These are phyloP conservation scores for Lichtheimia corymbifera DNA, from an alignment of 371 early-diverging fungal species.

Conservation along the genomic window DNA sequence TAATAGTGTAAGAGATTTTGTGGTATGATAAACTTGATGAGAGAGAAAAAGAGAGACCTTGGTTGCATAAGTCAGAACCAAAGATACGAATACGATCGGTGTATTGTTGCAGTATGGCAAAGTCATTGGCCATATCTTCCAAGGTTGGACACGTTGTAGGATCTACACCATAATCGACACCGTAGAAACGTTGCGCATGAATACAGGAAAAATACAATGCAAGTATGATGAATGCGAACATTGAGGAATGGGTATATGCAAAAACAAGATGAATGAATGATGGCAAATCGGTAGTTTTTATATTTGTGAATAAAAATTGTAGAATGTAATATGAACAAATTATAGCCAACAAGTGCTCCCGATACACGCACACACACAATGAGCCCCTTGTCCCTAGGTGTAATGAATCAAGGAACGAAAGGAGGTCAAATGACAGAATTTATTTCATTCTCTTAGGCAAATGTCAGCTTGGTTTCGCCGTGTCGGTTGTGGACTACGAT, in stretches of 20 bases:
- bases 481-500: conserved; percentile 14
- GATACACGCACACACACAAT: too few relatives aligned
- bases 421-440: too few relatives aligned
- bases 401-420: too few relatives aligned
- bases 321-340: too few relatives aligned
- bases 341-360: too few relatives aligned
- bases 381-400: too few relatives aligned
- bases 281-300: too few relatives aligned
- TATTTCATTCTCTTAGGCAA: conserved; percentile 6
- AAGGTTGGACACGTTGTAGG: conserved; percentile 51
- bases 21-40: background rate
- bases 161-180: conserved; percentile 58
- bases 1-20: background rate
- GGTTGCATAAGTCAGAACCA: conserved; percentile 50
- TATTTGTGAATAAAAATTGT: too few relatives aligned
- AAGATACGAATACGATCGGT: conserved; percentile 56
- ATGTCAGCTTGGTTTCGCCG: conserved; percentile 20
- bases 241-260: too few relatives aligned
- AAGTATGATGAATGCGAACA: too few relatives aligned
- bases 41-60: conserved; percentile 33
- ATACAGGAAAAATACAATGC: background rate
- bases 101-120: conserved; percentile 41
- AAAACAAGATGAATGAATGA: too few relatives aligned
- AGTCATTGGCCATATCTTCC: conserved; percentile 46
- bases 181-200: conserved; percentile 32